A percentile compares a stretch with the other conserved stretches of the same genome.
Conservation (phyloP, 192 early-diverging fungal species). For the Podochytrium sp. region DNA sequence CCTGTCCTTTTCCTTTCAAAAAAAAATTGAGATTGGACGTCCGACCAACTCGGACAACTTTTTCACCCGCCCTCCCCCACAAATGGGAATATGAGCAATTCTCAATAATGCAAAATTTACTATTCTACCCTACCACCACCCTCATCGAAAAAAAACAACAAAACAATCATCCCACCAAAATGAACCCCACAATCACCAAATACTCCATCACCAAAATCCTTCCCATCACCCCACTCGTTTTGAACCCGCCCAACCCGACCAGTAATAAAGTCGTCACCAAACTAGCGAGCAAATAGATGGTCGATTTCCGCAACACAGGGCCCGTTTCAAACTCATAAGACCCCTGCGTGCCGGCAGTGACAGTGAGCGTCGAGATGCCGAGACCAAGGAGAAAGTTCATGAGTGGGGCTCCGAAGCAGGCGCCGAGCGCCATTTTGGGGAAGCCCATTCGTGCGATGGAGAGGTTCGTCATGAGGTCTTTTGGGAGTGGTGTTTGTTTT, state of each 20-base stretch:
- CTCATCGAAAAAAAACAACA: no score
- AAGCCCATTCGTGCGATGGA: constrained; percentile 89
- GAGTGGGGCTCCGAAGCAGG: constrained; percentile 93
- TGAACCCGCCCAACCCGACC: constrained; percentile 16
- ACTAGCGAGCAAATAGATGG: constrained; percentile 19
- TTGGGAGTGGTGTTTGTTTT: not conserved
- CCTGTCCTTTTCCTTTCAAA: no score
- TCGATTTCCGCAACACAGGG: constrained; percentile 15
- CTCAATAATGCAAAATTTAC: no score
- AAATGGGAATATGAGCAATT: no score
- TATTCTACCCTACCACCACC: no score
- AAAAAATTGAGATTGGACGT: no score
- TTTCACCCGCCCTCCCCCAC: no score
- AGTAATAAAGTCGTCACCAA: constrained; percentile 11
- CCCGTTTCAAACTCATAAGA: constrained; percentile 18
- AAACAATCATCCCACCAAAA: constrained; percentile 20
- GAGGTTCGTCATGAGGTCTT: constrained; percentile 90
- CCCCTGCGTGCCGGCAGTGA: not conserved
- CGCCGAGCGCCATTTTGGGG: constrained; percentile 92
- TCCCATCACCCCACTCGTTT: constrained; percentile 22
- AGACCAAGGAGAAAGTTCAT: constrained; percentile 53
- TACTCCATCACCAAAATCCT: constrained; percentile 24
- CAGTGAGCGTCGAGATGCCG: constrained; percentile 14
- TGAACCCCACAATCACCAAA: constrained; percentile 21
- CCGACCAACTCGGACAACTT: no score